These are phyloP conservation scores for Ashbya aceris DNA, from an alignment of 1,139 yeast genomes.

Conservation along the genomic window DNA sequence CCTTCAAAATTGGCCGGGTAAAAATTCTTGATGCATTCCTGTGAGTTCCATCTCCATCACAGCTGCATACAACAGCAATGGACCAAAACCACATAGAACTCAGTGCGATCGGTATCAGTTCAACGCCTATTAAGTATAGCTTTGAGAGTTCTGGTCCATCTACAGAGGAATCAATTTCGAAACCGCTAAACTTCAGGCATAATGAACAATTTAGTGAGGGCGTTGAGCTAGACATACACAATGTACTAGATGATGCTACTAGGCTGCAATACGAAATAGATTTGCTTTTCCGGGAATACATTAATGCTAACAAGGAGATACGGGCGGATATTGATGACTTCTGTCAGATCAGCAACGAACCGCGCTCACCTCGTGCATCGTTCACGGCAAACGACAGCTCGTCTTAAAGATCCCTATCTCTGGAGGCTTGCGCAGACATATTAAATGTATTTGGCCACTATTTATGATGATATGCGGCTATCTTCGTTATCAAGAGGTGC, in stretches of 20 bases:
- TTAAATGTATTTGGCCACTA: not conserved
- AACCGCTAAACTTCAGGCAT: not conserved
- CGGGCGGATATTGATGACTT: constrained; percentile 25
- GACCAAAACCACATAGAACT: not conserved
- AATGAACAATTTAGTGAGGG: not conserved
- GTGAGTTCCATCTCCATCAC: too few species aligned
- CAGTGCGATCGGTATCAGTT: not conserved
- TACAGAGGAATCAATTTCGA: constrained; percentile 1
- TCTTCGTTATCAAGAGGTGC: not conserved
- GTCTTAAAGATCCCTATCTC: too few species aligned
- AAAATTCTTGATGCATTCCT: too few species aligned
- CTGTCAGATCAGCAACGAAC: constrained; percentile 11
- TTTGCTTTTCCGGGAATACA: constrained; percentile 14
- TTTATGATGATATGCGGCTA: not conserved
- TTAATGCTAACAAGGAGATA: constrained; percentile 18
- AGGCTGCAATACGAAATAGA: constrained; percentile 22
- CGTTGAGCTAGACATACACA: not conserved
- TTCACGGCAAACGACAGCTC: too few species aligned
- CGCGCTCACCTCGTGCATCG: too few species aligned
- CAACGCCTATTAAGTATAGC: not conserved
- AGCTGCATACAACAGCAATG: too few species aligned
- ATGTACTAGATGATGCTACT: constrained; percentile 12
- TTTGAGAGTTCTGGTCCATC: not conserved
- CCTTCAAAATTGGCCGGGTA: too few species aligned
- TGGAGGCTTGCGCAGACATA: too few species aligned